phyloP scores from a whole-genome alignment of 805 yeast species.

The Metschnikowia lunata region DNA sequence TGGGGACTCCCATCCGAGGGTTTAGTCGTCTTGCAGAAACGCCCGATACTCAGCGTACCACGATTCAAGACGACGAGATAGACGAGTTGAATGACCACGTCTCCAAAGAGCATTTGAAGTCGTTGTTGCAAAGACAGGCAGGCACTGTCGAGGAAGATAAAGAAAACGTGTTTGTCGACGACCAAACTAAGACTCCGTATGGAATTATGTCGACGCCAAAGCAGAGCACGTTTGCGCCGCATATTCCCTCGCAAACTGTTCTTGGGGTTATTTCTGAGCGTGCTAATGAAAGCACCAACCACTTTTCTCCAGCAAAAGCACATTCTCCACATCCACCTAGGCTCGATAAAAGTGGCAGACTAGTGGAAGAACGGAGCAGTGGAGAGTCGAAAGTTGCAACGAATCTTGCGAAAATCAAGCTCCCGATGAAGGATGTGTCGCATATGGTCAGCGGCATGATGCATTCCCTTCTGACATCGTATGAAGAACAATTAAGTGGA shows the following conservation, averaged over 20 bases:
- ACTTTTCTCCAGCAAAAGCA: slow-evolving; percentile 30
- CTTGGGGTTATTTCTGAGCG: slow-evolving; percentile 8
- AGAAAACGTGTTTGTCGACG: slow-evolving; percentile 45
- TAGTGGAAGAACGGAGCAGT: slow-evolving; percentile 10
- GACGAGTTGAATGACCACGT: slow-evolving; percentile 29
- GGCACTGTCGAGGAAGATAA: slow-evolving; percentile 38
- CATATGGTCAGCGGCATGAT: slow-evolving; percentile 40
- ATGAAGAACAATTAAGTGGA: slow-evolving; percentile 48
- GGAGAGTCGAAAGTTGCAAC: not conserved
- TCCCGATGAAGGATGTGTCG: slow-evolving; percentile 32
- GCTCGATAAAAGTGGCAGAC: slow-evolving; percentile 28
- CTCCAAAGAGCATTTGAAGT: slow-evolving; percentile 31
- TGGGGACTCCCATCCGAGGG: slow-evolving; percentile 17
- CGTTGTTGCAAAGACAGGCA: slow-evolving; percentile 22
- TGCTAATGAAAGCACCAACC: slow-evolving; percentile 11
- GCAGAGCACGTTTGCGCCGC: slow-evolving; percentile 2
- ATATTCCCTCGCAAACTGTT: slow-evolving; percentile 7
- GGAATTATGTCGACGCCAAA: slow-evolving; percentile 32
- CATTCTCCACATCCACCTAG: slow-evolving; percentile 24
- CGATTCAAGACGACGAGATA: slow-evolving; percentile 41
- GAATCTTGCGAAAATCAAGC: slow-evolving; percentile 13
- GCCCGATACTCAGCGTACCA: slow-evolving; percentile 44
- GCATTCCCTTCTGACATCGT: slow-evolving; percentile 49
- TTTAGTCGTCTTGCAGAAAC: slow-evolving; percentile 25
- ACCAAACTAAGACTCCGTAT: slow-evolving; percentile 21